Evolutionary conservation across 352 stramenopile genomes (phyloP), one percentile per base, ranked within the genome.

Genomic region (Phytophthora sp.): DNA sequence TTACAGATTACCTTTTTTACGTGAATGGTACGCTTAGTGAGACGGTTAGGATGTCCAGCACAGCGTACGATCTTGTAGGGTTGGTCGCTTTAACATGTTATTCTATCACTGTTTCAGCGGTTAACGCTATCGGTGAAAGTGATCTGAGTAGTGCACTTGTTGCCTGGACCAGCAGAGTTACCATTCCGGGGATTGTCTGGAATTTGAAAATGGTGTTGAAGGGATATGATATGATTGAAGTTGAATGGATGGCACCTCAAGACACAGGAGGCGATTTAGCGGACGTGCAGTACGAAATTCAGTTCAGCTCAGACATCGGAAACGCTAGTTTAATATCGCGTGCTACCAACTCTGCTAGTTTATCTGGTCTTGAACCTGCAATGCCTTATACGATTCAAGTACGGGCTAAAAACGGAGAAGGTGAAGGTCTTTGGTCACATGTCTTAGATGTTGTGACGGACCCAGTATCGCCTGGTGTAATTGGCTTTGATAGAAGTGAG

Each of bases 401-500:
- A 12, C 66, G 66, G 23, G 69, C 49, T 8, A 30, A 23, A 6
- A 87, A 85, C 21, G 3, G 30, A 4, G 15, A 37, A 23, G 62
- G 59, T 0, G 18, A 28, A 3, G 66, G 77, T 1, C 9, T 31
- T 0, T 89, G 80, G 80, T 85, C 71, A 49, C 7, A 13, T 1
- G 26, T 21, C 1, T 26, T 83, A 13, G 39, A 54, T 15, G 59
- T 69, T n/a, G 70, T 54, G 13, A 89, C 80, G 0, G 69, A 89
- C 31, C 69, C 76, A 1, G 54, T 87, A 9, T 79, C 72, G 0
- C 74, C 80, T 11, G 80, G 80, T 5, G 56, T 71, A 4, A 81
- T 89, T 12, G 62, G 58, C 18, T 88, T 89, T 21, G 15, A 21
- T 1, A 32, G 17, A 0, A 46, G 34, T 1, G 44, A 44, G 2